Base-by-base conservation (phyloP, 106 monocot species). In the Phalaenopsis aphrodite region DNA sequence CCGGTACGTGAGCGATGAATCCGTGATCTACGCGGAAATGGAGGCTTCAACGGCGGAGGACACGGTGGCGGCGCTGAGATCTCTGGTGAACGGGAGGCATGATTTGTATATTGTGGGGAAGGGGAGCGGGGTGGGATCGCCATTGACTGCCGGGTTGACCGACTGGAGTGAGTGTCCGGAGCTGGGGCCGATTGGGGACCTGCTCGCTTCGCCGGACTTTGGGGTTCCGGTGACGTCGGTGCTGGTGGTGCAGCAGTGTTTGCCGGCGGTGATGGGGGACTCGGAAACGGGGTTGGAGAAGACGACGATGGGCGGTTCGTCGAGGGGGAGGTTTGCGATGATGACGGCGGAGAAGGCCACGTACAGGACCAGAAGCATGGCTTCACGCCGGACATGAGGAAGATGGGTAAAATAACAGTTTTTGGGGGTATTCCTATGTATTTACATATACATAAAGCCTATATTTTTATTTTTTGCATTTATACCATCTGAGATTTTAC, bases 131-230 rank as follows among this genome's bases (percentile, higher is more conserved):
- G 69, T 42, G 5, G 69, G 67, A 37, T 74, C 88, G 56, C 72
- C 68, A 41, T 42, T 88, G 56, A 84, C 79, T 7, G 80, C 81
- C 0, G 91, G 88, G 61, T 48, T 91, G 73, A 83, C 78, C 23
- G 85, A 88, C 46, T 91, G 91, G 91, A 85, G 36, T 23, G 91
- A 91, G 79, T 87, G 78, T 39, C 91, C 88, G 41, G 91, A 91
- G 79, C 75, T 91, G 14, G 91, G 91, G 9, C 83, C 85, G 39
- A 77, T 91, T 16, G 91, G 91, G 15, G 91, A 91, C 81, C 72
- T 91, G 23, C 76, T 91, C 4, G 86, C 86, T 14, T 84, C 91
- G 24, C 55, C 84, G 37, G 91, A 91, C 80, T 85, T 88, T 37
- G 84, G 75, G 6, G 42, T 69, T 30, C 78, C 41, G 64, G 88